Evolutionary conservation across 2,329 filamentous ascomycete genomes (phyloP).

Genomic region (Fulvia fulva): DNA sequence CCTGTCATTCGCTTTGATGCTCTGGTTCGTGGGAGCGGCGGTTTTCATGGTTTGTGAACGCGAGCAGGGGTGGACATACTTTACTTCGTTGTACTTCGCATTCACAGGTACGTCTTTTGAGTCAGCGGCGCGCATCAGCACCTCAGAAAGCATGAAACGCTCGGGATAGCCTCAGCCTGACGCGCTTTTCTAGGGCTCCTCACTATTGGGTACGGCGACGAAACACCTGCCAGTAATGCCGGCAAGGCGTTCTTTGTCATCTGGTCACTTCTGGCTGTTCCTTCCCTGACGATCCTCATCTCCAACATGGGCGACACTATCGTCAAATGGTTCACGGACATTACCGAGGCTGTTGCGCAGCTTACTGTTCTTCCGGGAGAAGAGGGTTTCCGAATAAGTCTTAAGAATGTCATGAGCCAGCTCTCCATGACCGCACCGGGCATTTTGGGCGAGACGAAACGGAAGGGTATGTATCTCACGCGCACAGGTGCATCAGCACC

Average conservation of each 20-base stretch:
- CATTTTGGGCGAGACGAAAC: slow-evolving; percentile 13
- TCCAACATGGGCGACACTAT: slow-evolving; percentile 54
- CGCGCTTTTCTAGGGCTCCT: too few species aligned
- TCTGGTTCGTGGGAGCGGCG: slow-evolving; percentile 49
- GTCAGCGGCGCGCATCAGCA: neutral
- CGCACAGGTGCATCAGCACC: neutral
- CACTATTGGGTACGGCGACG: slow-evolving; percentile 51
- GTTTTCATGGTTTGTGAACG: slow-evolving; percentile 49
- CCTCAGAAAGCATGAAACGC: too few species aligned
- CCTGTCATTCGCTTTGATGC: slow-evolving; percentile 35
- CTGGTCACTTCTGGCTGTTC: slow-evolving; percentile 54
- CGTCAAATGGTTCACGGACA: slow-evolving; percentile 51
- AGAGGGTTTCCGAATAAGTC: slow-evolving; percentile 3
- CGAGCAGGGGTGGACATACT: slow-evolving; percentile 49
- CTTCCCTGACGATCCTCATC: slow-evolving; percentile 53
- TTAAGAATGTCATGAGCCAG: slow-evolving; percentile 23
- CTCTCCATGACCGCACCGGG: slow-evolving; percentile 15
- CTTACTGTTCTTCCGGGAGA: slow-evolving; percentile 42
- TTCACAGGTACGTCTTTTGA: slow-evolving; percentile 37
- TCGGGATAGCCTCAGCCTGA: too few species aligned
- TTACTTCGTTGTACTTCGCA: slow-evolving; percentile 51
- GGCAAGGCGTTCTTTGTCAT: slow-evolving; percentile 55
- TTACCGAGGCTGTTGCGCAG: slow-evolving; percentile 54
- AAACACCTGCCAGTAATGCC: slow-evolving; percentile 44
- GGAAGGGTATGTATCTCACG: slow-evolving; percentile 6